Evolutionary conservation across 306 rosid species (phyloP).

Genomic region (Lathyrus sativus): DNA sequence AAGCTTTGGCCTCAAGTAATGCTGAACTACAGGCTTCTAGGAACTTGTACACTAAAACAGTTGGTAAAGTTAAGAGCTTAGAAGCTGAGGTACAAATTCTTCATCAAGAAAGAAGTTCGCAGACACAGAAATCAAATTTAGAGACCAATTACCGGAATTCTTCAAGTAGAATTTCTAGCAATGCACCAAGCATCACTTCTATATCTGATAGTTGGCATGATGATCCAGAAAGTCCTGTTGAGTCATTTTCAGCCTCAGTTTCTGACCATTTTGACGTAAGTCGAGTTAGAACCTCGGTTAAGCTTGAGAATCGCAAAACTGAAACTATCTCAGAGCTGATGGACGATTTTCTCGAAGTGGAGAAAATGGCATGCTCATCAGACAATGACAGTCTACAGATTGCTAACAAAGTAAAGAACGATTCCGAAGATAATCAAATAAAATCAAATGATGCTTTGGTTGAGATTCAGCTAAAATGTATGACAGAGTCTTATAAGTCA

Average conservation of each 20-base stretch:
- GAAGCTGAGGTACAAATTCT: slow-evolving; percentile 63
- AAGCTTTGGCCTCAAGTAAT: slow-evolving; percentile 85
- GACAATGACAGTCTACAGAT: slow-evolving; percentile 49
- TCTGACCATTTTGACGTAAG: slow-evolving; percentile 53
- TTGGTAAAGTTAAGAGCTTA: slow-evolving; percentile 63
- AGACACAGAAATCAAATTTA: slow-evolving; percentile 65
- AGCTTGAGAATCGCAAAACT: slow-evolving; percentile 53
- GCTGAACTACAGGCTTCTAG: slow-evolving; percentile 76
- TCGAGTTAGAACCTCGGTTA: slow-evolving; percentile 51
- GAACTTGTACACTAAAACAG: slow-evolving; percentile 67
- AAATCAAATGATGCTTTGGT: slow-evolving; percentile 36
- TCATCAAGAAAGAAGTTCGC: slow-evolving; percentile 59
- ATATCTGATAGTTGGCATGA: slow-evolving; percentile 73
- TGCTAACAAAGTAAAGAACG: slow-evolving; percentile 9
- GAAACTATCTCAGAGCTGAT: slow-evolving; percentile 67
- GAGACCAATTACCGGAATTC: slow-evolving; percentile 48
- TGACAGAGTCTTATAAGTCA: slow-evolving; percentile 86
- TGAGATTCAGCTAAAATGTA: slow-evolving; percentile 90
- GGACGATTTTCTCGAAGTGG: slow-evolving; percentile 96
- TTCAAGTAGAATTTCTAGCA: slow-evolving; percentile 56
- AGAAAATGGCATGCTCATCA: slow-evolving; percentile 78
- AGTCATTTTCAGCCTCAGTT: slow-evolving; percentile 55
- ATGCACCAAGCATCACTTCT: slow-evolving; percentile 70
- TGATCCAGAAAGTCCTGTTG: slow-evolving; percentile 70
- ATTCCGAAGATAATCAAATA: not conserved